A percentile compares a stretch with the other conserved stretches of the same genome.
Conservation (phyloP, 805 yeast species). For the Pichia membranifaciens region DNA sequence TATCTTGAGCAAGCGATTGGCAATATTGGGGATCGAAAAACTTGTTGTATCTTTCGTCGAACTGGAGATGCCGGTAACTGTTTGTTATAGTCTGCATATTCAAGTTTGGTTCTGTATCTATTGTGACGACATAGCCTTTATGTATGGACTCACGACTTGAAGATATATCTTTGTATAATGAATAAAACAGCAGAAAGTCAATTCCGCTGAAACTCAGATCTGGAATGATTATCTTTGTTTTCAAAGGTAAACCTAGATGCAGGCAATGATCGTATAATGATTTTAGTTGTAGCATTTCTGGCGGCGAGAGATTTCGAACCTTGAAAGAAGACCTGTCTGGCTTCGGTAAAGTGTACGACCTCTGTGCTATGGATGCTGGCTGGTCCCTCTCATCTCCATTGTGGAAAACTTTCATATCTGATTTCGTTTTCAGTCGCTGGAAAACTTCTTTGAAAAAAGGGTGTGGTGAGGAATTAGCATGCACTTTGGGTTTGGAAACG, state of each 20-base stretch:
- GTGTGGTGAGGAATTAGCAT: conserved; percentile 10
- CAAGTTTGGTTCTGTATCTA: neutral
- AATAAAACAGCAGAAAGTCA: conserved; percentile 10
- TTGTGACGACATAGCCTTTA: neutral
- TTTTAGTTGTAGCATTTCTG: neutral
- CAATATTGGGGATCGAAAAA: conserved; percentile 5
- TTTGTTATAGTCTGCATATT: neutral
- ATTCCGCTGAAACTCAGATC: neutral
- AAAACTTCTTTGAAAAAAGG: conserved; percentile 14
- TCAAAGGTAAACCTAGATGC: too few species aligned
- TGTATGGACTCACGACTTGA: neutral
- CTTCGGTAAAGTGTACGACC: conserved; percentile 2
- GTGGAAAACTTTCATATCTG: neutral
- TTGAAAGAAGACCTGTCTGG: conserved; percentile 8
- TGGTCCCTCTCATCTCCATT: too few species aligned
- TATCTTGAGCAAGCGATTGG: conserved; percentile 1
- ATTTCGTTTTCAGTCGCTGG: neutral
- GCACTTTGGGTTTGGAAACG: conserved; percentile 4
- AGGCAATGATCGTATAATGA: too few species aligned
- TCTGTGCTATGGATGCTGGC: too few species aligned
- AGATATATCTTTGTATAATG: neutral
- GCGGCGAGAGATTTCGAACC: neutral
- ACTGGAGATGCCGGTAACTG: conserved; percentile 11
- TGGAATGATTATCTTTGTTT: too few species aligned
- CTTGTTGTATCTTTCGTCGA: conserved; percentile 12